A percentile compares a stretch with the other conserved stretches of the same genome.
Evolutionary conservation across 345 rosid species (phyloP).

Genomic region (Bruguiera sexangula): DNA sequence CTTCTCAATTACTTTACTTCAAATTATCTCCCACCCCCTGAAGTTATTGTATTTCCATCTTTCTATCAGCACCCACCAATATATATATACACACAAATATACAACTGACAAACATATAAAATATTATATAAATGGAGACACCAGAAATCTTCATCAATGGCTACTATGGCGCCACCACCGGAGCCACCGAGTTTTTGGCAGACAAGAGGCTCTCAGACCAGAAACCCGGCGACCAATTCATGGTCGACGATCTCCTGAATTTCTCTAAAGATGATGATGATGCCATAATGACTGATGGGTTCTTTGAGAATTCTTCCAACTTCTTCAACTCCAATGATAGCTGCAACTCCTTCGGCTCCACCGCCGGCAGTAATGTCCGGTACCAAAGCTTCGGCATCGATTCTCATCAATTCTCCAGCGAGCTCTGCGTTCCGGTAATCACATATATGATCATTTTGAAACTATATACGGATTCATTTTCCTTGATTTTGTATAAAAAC

Average conservation of each 20-base stretch:
- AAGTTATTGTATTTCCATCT: not conserved
- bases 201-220: slow-evolving; percentile 37
- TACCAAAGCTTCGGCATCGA: slow-evolving; percentile 34
- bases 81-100: not conserved
- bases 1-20: not conserved
- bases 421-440: slow-evolving; percentile 67
- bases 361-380: slow-evolving; percentile 20
- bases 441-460: not conserved
- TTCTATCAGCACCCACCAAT: not conserved
- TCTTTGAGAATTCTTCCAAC: slow-evolving; percentile 46
- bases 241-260: slow-evolving; percentile 64
- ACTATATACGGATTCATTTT: too few relatives aligned
- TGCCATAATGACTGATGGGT: slow-evolving; percentile 25
- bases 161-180: slow-evolving; percentile 21
- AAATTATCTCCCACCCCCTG: not conserved
- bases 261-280: slow-evolving; percentile 57
- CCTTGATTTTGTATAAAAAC: too few relatives aligned
- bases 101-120: too few relatives aligned
- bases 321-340: slow-evolving; percentile 37
- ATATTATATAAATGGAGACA: slow-evolving; percentile 34
- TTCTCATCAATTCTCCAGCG: slow-evolving; percentile 47
- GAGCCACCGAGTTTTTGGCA: slow-evolving; percentile 28
- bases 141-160: slow-evolving; percentile 37
- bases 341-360: slow-evolving; percentile 49
- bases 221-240: slow-evolving; percentile 42